These are phyloP conservation scores for Chaetomium strumarium DNA, from an alignment of 2,329 filamentous ascomycete genomes.

Conservation along the genomic window DNA sequence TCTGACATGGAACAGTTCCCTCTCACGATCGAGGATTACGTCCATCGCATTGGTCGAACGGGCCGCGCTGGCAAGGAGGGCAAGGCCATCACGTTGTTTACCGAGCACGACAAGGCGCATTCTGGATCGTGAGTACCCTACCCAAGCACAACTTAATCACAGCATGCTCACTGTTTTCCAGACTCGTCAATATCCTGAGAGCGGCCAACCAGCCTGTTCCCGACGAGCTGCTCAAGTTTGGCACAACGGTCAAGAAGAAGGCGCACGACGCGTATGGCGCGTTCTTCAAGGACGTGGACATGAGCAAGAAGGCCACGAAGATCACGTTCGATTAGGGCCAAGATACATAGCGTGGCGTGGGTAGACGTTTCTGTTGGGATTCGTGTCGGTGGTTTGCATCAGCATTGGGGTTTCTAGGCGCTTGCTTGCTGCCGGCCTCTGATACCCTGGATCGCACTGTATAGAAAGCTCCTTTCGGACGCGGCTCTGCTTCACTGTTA, in stretches of 20 bases:
- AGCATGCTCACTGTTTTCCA: conserved; percentile 32
- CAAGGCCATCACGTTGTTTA: conserved; percentile 87
- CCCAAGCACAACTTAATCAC: background rate
- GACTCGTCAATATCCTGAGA: conserved; percentile 88
- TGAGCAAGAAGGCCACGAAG: conserved; percentile 79
- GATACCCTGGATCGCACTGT: conserved; percentile 44
- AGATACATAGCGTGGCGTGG: background rate
- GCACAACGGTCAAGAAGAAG: conserved; percentile 99
- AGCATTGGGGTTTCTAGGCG: background rate
- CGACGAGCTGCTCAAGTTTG: conserved; percentile 87
- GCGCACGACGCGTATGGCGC: conserved; percentile 89
- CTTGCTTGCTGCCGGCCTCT: conserved; percentile 26
- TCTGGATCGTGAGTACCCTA: conserved; percentile 70
- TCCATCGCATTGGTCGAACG: conserved; percentile 93
- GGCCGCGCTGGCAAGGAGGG: conserved; percentile 88
- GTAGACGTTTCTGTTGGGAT: background rate
- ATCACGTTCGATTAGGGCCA: conserved; percentile 72
- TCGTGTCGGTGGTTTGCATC: background rate
- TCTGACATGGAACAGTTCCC: conserved; percentile 57
- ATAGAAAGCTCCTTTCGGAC: conserved; percentile 49
- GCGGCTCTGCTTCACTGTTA: conserved; percentile 40
- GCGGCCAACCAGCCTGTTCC: conserved; percentile 89
- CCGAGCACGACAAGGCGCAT: conserved; percentile 86
- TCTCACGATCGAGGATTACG: conserved; percentile 92
- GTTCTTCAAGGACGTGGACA: conserved; percentile 87